Base-by-base conservation (phyloP, 768 basidiomycete genomes). In the Galerina sulciceps region DNA sequence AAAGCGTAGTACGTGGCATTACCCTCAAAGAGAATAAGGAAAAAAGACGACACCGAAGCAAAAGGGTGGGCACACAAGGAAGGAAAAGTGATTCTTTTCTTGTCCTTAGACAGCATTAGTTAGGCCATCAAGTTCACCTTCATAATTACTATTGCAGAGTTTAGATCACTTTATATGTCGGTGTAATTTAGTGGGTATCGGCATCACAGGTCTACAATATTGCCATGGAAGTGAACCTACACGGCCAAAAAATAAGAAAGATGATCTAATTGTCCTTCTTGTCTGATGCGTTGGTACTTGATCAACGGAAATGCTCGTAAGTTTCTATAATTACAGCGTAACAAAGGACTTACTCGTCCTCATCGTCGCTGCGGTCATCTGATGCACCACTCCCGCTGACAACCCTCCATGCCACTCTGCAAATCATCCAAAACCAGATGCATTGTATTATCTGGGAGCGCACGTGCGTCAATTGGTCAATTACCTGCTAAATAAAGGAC, bases 401-500 rank as follows among this genome's bases (percentile, higher is more conserved):
- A 3, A 96, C 95, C 23, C 87, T 80, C 74, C 84, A 93, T n/a
- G 92, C 92, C 20, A 97, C 82, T 26, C 86, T 83, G 62, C 86
- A 85, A 61, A 96, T 95, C 87, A 91, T 88, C 65, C 79, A 78
- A 72, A 94, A 93, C 96, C 96, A 98, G 26, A 93, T 71, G 13
- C 85, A 72, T 71, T 94, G 91, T 15, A 94, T 64, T n/a, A 85
- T 67, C 91, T 93, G 61, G 10, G 35, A 41, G 62, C 55, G 37
- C 59, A 49, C 20, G 65, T 55, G 64, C 61, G 62, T 53, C 51
- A 59, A 53, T 53, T 31, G 20, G 8, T 41, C 36, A 35, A 40
- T 34, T 59, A 40, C 20, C 14, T 34, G 20, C 34, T 40, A 22
- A 46, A 43, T 15, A 50, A 49, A 41, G 22, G 35, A 44, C 3